These are phyloP conservation scores for Kregervanrija delftensis DNA, from an alignment of 805 yeast genomes.

Conservation along the genomic window DNA sequence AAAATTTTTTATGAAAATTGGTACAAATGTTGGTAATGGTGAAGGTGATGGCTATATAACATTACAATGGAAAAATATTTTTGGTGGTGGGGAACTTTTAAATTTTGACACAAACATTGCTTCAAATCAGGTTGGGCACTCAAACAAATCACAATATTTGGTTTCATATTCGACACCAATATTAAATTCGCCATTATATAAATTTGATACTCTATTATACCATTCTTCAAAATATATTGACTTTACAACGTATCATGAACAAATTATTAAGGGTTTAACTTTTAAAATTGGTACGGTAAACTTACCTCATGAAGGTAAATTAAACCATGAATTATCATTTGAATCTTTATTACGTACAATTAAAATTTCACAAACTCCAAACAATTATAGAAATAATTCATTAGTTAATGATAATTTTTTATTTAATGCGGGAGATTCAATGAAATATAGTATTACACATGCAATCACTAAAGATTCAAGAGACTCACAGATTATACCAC, in stretches of 20 bases:
- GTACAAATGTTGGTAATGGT: conserved; percentile 93
- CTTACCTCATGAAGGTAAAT: conserved; percentile 21
- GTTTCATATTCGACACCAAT: conserved; percentile 42
- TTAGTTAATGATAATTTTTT: conserved; percentile 26
- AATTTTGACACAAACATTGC: conserved; percentile 38
- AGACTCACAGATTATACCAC: conserved; percentile 36
- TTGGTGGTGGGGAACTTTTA: conserved; percentile 51
- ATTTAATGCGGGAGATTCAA: conserved; percentile 37
- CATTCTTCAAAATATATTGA: conserved; percentile 41
- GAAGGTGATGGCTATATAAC: conserved; percentile 93
- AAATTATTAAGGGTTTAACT: conserved; percentile 36
- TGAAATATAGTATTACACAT: conserved; percentile 38
- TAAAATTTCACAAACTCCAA: conserved; percentile 15
- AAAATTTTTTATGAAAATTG: conserved; percentile 77
- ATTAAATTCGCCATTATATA: conserved; percentile 32
- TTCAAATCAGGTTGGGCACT: conserved; percentile 39
- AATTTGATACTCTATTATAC: conserved; percentile 33
- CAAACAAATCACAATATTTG: conserved; percentile 42
- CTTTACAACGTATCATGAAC: conserved; percentile 40
- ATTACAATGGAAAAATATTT: conserved; percentile 52
- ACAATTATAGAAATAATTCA: conserved; percentile 23
- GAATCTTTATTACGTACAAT: conserved; percentile 40
- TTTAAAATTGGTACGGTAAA: conserved; percentile 33
- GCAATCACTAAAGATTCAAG: conserved; percentile 38
- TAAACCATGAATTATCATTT: conserved; percentile 41